phyloP scores from a whole-genome alignment of 148 eudicot species.

The Camellia japonica region DNA sequence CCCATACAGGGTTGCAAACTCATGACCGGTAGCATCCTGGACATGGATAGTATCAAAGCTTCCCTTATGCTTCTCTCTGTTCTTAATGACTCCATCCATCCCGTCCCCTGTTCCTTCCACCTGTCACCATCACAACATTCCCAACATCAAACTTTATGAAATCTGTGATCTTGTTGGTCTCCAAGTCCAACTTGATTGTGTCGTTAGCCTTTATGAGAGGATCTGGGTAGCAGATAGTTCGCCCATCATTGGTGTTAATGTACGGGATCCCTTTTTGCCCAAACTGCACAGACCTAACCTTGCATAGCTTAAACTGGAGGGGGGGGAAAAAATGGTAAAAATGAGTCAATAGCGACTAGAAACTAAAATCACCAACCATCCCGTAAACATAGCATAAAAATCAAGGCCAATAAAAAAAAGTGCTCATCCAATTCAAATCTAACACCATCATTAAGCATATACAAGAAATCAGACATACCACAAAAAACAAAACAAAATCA shows the following conservation, averaged over 20 bases:
- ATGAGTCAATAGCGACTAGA: not conserved
- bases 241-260: slow-evolving; percentile 57
- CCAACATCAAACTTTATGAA: slow-evolving; percentile 60
- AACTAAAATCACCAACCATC: not conserved
- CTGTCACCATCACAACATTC: slow-evolving; percentile 59
- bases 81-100: slow-evolving; percentile 57
- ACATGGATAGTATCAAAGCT: slow-evolving; percentile 64
- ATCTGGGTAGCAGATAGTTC: slow-evolving; percentile 59
- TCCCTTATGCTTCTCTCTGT: slow-evolving; percentile 67
- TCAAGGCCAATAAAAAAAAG: not conserved
- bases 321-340: too few species aligned
- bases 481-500: not conserved
- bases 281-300: slow-evolving; percentile 53
- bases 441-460: not conserved
- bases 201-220: slow-evolving; percentile 60
- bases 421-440: not conserved
- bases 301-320: slow-evolving; percentile 60
- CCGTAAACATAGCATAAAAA: not conserved
- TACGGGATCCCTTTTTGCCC: slow-evolving; percentile 61
- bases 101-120: slow-evolving; percentile 63
- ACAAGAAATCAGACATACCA: not conserved
- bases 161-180: slow-evolving; percentile 44
- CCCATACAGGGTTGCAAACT: slow-evolving; percentile 68
- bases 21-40: slow-evolving; percentile 55
- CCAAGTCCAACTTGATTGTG: slow-evolving; percentile 56